phyloP scores from a whole-genome alignment of 371 early-diverging fungal genomes.

The Mucor plumbeus region DNA sequence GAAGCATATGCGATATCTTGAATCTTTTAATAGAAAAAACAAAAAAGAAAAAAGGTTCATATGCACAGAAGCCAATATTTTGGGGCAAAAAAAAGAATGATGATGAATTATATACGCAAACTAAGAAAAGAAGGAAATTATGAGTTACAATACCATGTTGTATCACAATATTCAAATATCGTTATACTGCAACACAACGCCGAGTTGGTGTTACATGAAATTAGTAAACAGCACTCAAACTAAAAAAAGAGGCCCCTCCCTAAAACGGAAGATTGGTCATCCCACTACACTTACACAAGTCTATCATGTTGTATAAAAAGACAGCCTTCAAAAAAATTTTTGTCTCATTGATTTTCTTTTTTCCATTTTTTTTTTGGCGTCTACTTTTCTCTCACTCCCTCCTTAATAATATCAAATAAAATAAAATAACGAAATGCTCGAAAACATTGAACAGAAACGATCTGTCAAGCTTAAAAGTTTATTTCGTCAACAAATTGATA shows the following conservation, averaged over 20 bases:
- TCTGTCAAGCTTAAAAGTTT: conserved; percentile 14
- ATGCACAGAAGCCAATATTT: background rate
- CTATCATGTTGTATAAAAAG: background rate
- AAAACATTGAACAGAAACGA: conserved; percentile 14
- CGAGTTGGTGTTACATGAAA: background rate
- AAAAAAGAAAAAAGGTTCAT: no score
- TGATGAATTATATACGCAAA: background rate
- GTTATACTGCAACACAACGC: background rate
- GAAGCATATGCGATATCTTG: background rate
- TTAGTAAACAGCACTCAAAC: background rate
- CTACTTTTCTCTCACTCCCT: background rate
- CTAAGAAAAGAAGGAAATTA: background rate
- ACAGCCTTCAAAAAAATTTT: background rate
- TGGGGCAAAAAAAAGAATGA: background rate
- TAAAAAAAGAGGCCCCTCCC: background rate
- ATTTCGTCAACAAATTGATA: conserved; percentile 15
- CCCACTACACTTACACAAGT: conserved; percentile 12
- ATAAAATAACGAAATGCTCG: conserved; percentile 9
- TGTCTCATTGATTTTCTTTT: background rate
- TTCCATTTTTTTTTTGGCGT: background rate
- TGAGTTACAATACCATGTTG: conserved; percentile 5
- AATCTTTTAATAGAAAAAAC: background rate
- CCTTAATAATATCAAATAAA: background rate
- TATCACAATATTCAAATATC: background rate
- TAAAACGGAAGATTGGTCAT: conserved; percentile 16